phyloP scores from a whole-genome alignment of 176 grass and related monocot species.

The Raddia distichophylla region DNA sequence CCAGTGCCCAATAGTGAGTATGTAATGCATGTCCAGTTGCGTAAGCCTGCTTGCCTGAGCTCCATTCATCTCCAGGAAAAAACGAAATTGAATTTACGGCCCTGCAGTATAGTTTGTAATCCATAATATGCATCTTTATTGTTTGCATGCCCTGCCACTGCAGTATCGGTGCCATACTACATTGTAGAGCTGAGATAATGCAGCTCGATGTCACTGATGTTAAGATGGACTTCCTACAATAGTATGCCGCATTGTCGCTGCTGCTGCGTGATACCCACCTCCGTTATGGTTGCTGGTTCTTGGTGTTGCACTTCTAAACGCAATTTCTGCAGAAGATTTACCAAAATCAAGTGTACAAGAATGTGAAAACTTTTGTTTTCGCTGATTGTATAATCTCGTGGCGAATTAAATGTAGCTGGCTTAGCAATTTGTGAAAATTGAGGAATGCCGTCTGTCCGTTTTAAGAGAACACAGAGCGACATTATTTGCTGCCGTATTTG shows the following conservation, averaged over 20 bases:
- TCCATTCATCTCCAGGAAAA: not conserved
- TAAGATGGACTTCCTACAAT: slow-evolving; percentile 79
- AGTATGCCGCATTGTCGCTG: not conserved
- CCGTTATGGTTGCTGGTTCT: not conserved
- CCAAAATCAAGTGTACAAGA: not conserved
- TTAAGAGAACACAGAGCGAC: too few relatives aligned
- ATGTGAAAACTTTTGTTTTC: not conserved
- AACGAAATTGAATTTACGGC: not conserved
- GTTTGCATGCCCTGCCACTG: slow-evolving; percentile 26
- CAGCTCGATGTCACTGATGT: slow-evolving; percentile 90
- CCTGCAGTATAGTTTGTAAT: slow-evolving; percentile 8
- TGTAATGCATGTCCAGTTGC: not conserved
- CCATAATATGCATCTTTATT: slow-evolving; percentile 15
- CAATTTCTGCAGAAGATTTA: not conserved
- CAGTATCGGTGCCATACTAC: slow-evolving; percentile 76
- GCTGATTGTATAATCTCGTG: not conserved
- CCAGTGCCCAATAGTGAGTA: not conserved
- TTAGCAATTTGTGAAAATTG: too few relatives aligned
- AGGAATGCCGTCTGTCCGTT: too few relatives aligned
- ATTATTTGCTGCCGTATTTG: too few relatives aligned
- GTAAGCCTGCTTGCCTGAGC: not conserved
- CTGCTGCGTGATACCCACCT: not conserved
- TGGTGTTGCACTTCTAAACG: not conserved
- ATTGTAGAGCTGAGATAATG: slow-evolving; percentile 82
- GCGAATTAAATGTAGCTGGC: not conserved